These are phyloP conservation scores for Hippophae tibetana DNA, from an alignment of 306 rosid species.

Conservation along the genomic window DNA sequence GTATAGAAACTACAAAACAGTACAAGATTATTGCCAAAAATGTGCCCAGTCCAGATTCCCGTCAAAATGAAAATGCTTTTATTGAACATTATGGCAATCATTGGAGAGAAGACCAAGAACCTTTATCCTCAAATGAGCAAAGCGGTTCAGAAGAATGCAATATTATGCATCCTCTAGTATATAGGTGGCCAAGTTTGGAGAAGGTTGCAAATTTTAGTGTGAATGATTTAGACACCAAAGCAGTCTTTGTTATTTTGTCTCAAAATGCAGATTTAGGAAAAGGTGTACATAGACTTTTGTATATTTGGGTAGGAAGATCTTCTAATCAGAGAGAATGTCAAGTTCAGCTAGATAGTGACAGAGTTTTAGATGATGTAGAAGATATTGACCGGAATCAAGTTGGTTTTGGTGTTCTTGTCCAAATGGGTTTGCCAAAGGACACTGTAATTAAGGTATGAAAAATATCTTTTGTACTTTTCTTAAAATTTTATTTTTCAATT, in stretches of 20 bases:
- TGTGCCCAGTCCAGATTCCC: constrained; percentile 17
- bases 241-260: constrained; percentile 59
- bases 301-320: constrained; percentile 81
- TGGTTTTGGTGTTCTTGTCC: constrained; percentile 45
- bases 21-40: constrained; percentile 18
- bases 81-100: constrained; percentile 28
- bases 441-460: constrained; percentile 56
- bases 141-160: constrained; percentile 22
- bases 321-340: constrained; percentile 35
- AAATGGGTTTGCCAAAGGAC: constrained; percentile 48
- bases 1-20: constrained; percentile 26
- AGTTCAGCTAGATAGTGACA: constrained; percentile 42
- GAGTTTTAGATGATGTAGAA: constrained; percentile 33
- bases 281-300: constrained; percentile 37
- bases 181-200: constrained; percentile 76
- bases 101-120: constrained; percentile 20
- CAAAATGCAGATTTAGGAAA: constrained; percentile 33
- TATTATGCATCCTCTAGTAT: constrained; percentile 35
- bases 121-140: constrained; percentile 30
- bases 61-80: constrained; percentile 21
- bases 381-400: constrained; percentile 56
- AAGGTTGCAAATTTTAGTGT: constrained; percentile 40
- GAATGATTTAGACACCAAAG: constrained; percentile 57
- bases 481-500: background rate
- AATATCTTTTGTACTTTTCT: background rate